phyloP scores from a whole-genome alignment of 306 rosid species.

The Prunus kanzakura region DNA sequence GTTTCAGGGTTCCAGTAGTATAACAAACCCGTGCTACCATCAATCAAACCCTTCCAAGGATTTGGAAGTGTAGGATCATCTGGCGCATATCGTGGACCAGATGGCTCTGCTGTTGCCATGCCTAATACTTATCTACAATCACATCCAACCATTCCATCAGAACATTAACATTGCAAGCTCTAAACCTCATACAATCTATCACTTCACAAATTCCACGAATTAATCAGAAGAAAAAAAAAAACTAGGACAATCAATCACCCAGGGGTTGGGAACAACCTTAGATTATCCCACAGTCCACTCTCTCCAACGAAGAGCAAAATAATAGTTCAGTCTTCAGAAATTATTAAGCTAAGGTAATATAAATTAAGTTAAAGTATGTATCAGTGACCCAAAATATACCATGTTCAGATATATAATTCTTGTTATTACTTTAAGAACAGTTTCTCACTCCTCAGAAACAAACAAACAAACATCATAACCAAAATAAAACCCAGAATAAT shows the following conservation, averaged over 20 bases:
- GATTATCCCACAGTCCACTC: neutral
- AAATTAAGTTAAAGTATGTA: neutral
- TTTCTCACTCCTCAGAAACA: neutral
- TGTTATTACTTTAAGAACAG: neutral
- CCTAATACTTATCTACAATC: constrained; percentile 33
- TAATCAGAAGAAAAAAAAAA: neutral
- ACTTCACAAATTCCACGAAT: neutral
- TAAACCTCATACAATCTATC: neutral
- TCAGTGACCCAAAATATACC: too few relatives aligned
- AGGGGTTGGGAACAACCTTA: neutral
- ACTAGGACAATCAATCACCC: neutral
- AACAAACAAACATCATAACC: neutral
- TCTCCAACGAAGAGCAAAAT: neutral
- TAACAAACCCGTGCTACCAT: constrained; percentile 72
- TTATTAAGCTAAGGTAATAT: neutral
- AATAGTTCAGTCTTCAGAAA: neutral
- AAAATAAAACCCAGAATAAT: neutral
- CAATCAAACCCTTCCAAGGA: constrained; percentile 96
- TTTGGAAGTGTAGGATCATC: constrained; percentile 87
- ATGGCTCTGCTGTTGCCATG: constrained; percentile 76
- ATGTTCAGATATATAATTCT: neutral
- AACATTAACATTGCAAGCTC: neutral
- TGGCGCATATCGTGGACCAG: constrained; percentile 94
- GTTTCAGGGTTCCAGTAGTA: constrained; percentile 99
- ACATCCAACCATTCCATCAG: neutral